These are phyloP conservation scores for Neocallimastix lanati DNA, from an alignment of 192 early-diverging fungal genomes.

Conservation along the genomic window DNA sequence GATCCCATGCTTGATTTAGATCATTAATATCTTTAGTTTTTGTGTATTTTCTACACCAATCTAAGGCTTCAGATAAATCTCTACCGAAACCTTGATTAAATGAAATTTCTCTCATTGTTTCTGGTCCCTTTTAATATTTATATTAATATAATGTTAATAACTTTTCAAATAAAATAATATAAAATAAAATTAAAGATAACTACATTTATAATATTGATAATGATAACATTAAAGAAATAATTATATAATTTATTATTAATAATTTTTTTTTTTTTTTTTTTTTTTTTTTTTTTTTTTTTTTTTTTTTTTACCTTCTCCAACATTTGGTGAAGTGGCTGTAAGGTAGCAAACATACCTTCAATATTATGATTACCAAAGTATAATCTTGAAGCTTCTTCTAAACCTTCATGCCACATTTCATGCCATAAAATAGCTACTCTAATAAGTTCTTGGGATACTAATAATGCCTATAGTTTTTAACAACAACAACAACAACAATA, in stretches of 20 bases:
- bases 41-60: constrained; percentile 59
- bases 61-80: constrained; percentile 65
- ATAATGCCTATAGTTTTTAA: constrained; percentile 57
- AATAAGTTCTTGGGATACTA: constrained; percentile 91
- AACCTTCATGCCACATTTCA: constrained; percentile 92
- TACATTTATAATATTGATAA: too few relatives aligned
- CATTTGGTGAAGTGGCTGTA: constrained; percentile 76
- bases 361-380: constrained; percentile 64
- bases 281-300: too few relatives aligned
- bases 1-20: constrained; percentile 84
- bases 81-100: constrained; percentile 82
- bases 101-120: constrained; percentile 70
- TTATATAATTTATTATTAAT: too few relatives aligned
- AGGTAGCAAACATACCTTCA: constrained; percentile 70
- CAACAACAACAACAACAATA: too few relatives aligned
- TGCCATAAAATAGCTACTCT: constrained; percentile 90
- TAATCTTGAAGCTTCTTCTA: constrained; percentile 66
- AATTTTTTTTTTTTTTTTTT: too few relatives aligned
- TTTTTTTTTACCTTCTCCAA: constrained; percentile 49
- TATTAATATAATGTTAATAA: too few relatives aligned
- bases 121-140: constrained; percentile 54
- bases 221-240: too few relatives aligned
- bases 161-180: too few relatives aligned
- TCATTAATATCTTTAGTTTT: constrained; percentile 52
- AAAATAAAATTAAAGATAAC: too few relatives aligned